Base-by-base conservation (phyloP, 2,329 filamentous ascomycete genomes). In the Dryadomyces quercivorus region DNA sequence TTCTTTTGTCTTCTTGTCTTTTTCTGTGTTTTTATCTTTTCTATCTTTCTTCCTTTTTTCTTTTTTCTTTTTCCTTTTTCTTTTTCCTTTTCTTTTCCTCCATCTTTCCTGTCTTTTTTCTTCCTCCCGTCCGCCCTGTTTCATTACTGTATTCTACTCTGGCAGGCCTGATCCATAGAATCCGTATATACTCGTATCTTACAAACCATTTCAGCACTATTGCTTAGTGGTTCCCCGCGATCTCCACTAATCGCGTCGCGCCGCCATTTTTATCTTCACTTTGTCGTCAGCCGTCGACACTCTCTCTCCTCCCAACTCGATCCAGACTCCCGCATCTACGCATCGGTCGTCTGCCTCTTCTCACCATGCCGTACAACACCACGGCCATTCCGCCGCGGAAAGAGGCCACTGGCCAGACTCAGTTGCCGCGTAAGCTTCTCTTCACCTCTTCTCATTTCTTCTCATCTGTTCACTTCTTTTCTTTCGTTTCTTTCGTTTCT, bases 301-400 rank as follows among this genome's bases (percentile, higher is more conserved):
- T 43, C 9, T 38, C 20, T 21, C 21, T 7, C 6, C 40, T 18
- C 21, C 18, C 5, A 1, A 36, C 36, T 8, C 18, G 1, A 20
- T 52, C 31, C n/a, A 3, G 18, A 42, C 26, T 15, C 21, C 10
- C 1, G 2, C 38, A 10, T 34, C 40, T 9, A 18, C 15, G 2
- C 9, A 31, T 31, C 26, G 26, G 5, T 12, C 7, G 15, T 21
- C 46, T 34, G 4, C 20, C 26, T 26, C n/a, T 40, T 13, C 22
- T 16, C 58, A 69, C 18, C 51, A 96, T 97, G 91, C 87, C 91
- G 26, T 91, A 93, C 74, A 95, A 95, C 71, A 92, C 88, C 61
- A 83, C 84, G 3, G 85, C 88, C 18, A 93, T 93, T 55, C 80
- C 85, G 60, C 87, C 86, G 43, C 75, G 85, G 15, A 84, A 88